Evolutionary conservation across 805 yeast species (phyloP), one percentile per base, ranked within the genome.

Genomic region (Phaffomyces antillensis): DNA sequence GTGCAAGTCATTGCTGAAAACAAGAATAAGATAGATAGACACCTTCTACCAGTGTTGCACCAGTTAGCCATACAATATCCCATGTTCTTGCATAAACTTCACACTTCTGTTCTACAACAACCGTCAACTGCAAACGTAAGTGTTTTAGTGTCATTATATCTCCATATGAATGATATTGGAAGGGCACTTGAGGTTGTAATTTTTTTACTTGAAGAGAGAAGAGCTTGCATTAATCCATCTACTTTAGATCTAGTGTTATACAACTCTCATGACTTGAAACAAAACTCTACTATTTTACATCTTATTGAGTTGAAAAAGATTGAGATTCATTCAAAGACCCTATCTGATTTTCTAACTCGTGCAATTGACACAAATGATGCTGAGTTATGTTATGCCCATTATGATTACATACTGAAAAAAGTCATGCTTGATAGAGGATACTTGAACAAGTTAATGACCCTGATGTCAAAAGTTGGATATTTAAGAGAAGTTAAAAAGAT

Each of bases 391-490:
- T 3, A 11, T 9, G 38, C 40, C 8, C 43, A 47, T 16, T 47
- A 51, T 26, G 40, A 34, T 8, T 25, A 20, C 7, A 42, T 54
- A 3, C 7, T 51, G 5, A n/a, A 42, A 1, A 42, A 37, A 5
- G 40, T 47, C 7, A 52, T 45, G 16, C 35, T 56, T 10, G 48
- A 45, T 11, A 53, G 51, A 28, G 55, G 52, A 3, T 25, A 55
- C 3, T 35, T 55, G 6, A 47, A 47, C 2, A 37, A 41, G 1
- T 40, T 58, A 6, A 48, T 52, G 24, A 52, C 46, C 30, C 17
- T 52, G 2, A 16, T 54, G 4, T 17, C 36, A 0, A 32, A 40
- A 8, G 37, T 36, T 7, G 43, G 51, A 1, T 28, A 39, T 17
- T 6, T 43, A 3, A 39, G 47, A 13, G 52, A 53, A 24, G 42